Evolutionary conservation across 148 eudicot genomes (phyloP).

Genomic region (Nepenthes gracilis): DNA sequence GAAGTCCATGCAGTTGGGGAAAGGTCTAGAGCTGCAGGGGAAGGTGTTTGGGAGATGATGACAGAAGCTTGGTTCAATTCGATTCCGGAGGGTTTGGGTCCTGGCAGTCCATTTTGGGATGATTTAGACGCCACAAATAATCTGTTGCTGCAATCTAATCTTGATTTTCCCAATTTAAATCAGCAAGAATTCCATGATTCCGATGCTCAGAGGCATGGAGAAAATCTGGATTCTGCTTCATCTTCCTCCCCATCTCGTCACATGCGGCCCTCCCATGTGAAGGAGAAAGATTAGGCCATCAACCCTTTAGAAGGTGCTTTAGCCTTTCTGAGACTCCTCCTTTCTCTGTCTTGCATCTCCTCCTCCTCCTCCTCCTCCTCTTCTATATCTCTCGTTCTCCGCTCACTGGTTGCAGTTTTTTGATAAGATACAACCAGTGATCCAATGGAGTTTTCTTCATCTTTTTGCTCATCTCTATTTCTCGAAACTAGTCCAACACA

Average conservation of each 20-base stretch:
- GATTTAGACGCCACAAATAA: constrained; percentile 44
- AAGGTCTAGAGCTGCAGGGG: neutral
- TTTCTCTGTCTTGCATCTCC: neutral
- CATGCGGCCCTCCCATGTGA: constrained; percentile 37
- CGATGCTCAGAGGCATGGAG: constrained; percentile 16
- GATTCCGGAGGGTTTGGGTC: constrained; percentile 78
- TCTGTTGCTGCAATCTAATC: constrained; percentile 39
- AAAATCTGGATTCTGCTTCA: constrained; percentile 16
- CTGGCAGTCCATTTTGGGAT: constrained; percentile 90
- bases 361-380: neutral
- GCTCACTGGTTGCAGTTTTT: neutral
- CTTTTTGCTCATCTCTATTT: no score
- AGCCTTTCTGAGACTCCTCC: neutral
- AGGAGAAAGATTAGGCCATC: neutral
- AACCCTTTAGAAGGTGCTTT: neutral
- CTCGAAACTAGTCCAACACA: no score
- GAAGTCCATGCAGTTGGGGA: neutral
- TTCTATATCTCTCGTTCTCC: neutral
- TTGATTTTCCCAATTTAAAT: constrained; percentile 16
- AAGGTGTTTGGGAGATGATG: constrained; percentile 35
- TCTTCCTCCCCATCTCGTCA: constrained; percentile 40
- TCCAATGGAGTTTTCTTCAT: no score
- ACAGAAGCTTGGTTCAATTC: constrained; percentile 66
- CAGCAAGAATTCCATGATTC: constrained; percentile 13
- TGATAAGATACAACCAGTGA: no score